Percentiles rank a stretch among this genome's conserved stretches.
Evolutionary conservation across 768 basidiomycete genomes (phyloP).

Genomic region (Lactifluus echinatus): DNA sequence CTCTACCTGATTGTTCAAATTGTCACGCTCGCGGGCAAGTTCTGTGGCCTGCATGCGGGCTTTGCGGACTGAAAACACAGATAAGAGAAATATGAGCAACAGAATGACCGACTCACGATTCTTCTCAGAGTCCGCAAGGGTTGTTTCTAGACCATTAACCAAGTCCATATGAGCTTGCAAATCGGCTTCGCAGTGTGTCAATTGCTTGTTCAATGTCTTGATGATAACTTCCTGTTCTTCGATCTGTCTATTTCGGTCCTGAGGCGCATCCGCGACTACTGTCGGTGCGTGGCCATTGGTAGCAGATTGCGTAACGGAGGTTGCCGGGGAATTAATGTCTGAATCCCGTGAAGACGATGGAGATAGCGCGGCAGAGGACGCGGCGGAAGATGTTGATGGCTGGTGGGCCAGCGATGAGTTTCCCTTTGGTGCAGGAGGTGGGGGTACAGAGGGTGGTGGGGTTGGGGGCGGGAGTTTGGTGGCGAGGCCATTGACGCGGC

Average conservation of each 20-base stretch:
- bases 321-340: constrained; percentile 52
- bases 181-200: constrained; percentile 89
- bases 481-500: constrained; percentile 52
- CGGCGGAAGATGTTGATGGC: constrained; percentile 41
- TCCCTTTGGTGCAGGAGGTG: constrained; percentile 63
- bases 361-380: constrained; percentile 44
- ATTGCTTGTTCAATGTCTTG: constrained; percentile 87
- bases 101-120: constrained; percentile 54
- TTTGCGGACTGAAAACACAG: constrained; percentile 60
- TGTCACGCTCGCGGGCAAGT: constrained; percentile 78
- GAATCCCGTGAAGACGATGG: constrained; percentile 64
- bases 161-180: constrained; percentile 88
- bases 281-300: constrained; percentile 28
- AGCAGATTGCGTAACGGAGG: constrained; percentile 30
- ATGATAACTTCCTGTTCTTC: constrained; percentile 88
- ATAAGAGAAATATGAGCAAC: neutral
- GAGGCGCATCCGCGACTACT: constrained; percentile 44
- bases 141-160: constrained; percentile 74
- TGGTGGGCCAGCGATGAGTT: constrained; percentile 45
- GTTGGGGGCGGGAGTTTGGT: constrained; percentile 81
- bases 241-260: constrained; percentile 65
- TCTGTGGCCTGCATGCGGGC: constrained; percentile 91
- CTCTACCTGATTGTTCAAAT: constrained; percentile 55
- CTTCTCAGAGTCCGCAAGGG: constrained; percentile 86
- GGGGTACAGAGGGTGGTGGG: constrained; percentile 81